Evolutionary conservation across 2,329 filamentous ascomycete genomes (phyloP).

Genomic region (Orbilia oligospora): DNA sequence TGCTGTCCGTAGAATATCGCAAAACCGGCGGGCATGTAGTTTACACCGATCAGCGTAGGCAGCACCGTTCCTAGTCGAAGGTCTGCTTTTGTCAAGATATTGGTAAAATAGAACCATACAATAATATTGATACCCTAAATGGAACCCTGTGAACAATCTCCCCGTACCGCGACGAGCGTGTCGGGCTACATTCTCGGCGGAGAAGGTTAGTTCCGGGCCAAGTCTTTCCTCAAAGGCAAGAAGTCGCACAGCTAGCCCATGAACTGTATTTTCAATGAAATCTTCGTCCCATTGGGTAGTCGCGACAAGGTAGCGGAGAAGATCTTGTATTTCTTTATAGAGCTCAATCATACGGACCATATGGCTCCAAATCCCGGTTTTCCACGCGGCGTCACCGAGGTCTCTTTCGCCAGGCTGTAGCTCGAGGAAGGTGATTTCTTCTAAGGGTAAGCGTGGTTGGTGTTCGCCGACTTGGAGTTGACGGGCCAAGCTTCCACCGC

Average conservation of each 20-base stretch:
- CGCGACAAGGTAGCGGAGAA: slow-evolving; percentile 65
- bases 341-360: slow-evolving; percentile 66
- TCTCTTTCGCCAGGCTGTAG: slow-evolving; percentile 64
- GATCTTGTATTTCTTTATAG: slow-evolving; percentile 65
- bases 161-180: slow-evolving; percentile 64
- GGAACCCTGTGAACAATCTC: slow-evolving; percentile 66
- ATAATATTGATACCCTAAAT: slow-evolving; percentile 67
- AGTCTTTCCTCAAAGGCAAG: slow-evolving; percentile 64
- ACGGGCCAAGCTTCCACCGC: slow-evolving; percentile 64
- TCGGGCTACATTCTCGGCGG: slow-evolving; percentile 63
- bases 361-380: slow-evolving; percentile 65
- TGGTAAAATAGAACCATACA: slow-evolving; percentile 66
- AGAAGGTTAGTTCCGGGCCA: slow-evolving; percentile 60
- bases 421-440: slow-evolving; percentile 63
- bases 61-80: slow-evolving; percentile 64
- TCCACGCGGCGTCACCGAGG: slow-evolving; percentile 10
- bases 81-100: slow-evolving; percentile 65
- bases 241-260: slow-evolving; percentile 60
- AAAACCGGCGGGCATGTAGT: slow-evolving; percentile 64
- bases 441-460: slow-evolving; percentile 64
- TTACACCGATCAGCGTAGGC: slow-evolving; percentile 66
- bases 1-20: slow-evolving; percentile 65
- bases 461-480: slow-evolving; percentile 63
- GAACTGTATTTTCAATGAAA: slow-evolving; percentile 60
- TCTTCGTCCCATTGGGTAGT: slow-evolving; percentile 65